Base-by-base conservation (phyloP, 495 filamentous ascomycete species). In the Penicillium mononematosum region DNA sequence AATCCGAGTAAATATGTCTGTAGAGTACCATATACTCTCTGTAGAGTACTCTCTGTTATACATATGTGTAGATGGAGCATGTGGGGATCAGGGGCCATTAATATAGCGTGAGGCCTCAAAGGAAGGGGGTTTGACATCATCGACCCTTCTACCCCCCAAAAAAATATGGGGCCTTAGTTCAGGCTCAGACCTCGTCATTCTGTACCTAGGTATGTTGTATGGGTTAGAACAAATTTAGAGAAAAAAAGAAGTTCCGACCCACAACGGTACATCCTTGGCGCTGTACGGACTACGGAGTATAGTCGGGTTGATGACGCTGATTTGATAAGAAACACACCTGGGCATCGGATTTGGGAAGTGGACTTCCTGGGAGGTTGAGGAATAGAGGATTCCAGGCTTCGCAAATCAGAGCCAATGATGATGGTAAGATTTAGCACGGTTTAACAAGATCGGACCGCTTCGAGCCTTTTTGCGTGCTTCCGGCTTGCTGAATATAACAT, bases 81-180 rank as follows among this genome's bases (percentile, higher is more conserved):
- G 64, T 58, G 59, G 47, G 54, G 63, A 19, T 4, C n/a, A 27
- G 24, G 56, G 61, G 58, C 59, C 59, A 60, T 67, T 67, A 63
- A 67, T 69, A 67, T 67, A 67, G 39, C 43, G 44, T 29, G 25
- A 24, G 54, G 51, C 14, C 47, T 31, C 3, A 11, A 47, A 17
- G 16, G 27, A 45, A 45, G 39, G 4, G n/a, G 19, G 14, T 3
- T 24, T 20, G 31, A 27, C 20, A 55, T 47, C 53, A 38, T 55
- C 11, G 53, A 38, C 17, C n/a, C 20, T 51, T 3, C 25, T 34
- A 22, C 19, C 38, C 42, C 39, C 8, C 45, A 24, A 32, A 12
- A 14, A 32, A 8, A 29, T 7, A 29, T 19, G n/a, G 50, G 45
- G 61, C 44, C 43, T 44, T 9, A 44, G 31, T 17, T 58, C 52